phyloP scores from a whole-genome alignment of 495 filamentous ascomycete genomes.

The Tuber umbilicatum region DNA sequence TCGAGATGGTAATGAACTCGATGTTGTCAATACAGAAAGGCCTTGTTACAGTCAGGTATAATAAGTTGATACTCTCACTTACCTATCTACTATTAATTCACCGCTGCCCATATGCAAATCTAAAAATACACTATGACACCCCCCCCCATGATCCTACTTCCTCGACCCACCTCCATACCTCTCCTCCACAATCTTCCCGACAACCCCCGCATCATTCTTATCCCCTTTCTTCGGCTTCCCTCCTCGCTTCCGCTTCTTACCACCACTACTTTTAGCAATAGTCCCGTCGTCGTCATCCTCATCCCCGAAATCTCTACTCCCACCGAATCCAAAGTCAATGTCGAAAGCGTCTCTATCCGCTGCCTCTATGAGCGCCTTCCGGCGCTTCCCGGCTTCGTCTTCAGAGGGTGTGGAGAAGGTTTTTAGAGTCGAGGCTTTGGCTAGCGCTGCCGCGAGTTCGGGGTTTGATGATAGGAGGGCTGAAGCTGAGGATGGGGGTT shows the following conservation, averaged over 20 bases:
- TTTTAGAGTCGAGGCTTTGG: conserved; percentile 70
- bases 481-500: conserved; percentile 48
- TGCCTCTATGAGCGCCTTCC: conserved; percentile 66
- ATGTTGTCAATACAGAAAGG: neutral
- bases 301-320: conserved; percentile 52
- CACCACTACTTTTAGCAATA: conserved; percentile 20
- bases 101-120: conserved; percentile 1
- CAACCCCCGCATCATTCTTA: conserved; percentile 54
- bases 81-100: neutral
- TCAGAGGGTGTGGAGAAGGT: conserved; percentile 48
- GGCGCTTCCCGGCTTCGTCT: conserved; percentile 53
- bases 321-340: conserved; percentile 89
- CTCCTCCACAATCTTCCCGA: conserved; percentile 53
- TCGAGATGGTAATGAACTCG: neutral
- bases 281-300: conserved; percentile 40
- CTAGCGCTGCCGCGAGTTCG: conserved; percentile 71
- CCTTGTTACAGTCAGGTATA: neutral
- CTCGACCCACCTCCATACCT: conserved; percentile 44
- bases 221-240: conserved; percentile 36
- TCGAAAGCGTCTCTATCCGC: conserved; percentile 81
- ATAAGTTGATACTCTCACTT: neutral
- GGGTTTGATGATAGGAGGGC: conserved; percentile 62
- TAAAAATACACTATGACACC: conserved; percentile 4
- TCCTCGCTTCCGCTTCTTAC: conserved; percentile 30
- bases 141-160: conserved; percentile 7